A percentile compares a stretch with the other conserved stretches of the same genome.
Conservation (phyloP, 2,329 filamentous ascomycete species). For the Rhinocladiella mackenziei region DNA sequence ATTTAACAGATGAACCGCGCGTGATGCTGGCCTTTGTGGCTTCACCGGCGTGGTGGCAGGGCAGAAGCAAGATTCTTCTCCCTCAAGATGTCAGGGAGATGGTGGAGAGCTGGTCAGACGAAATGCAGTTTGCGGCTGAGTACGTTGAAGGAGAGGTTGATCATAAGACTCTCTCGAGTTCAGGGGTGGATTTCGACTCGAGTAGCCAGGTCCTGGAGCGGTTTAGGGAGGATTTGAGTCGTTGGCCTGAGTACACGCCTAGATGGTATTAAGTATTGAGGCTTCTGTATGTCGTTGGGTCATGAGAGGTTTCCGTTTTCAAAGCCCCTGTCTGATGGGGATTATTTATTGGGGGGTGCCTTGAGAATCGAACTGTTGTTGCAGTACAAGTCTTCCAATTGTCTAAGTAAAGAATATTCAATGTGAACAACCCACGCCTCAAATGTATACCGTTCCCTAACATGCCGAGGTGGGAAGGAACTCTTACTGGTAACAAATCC, state of each 20-base stretch:
- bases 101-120: conserved; percentile 25
- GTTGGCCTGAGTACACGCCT: conserved; percentile 25
- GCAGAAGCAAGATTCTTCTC: conserved; percentile 22
- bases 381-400: too few relatives aligned
- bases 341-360: too few relatives aligned
- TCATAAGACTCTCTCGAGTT: conserved; percentile 25
- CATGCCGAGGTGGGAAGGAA: too few relatives aligned
- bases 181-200: conserved; percentile 25
- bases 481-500: too few relatives aligned
- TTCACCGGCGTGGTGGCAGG: conserved; percentile 27
- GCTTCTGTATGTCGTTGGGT: too few relatives aligned
- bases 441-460: too few relatives aligned
- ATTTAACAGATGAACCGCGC: conserved; percentile 47
- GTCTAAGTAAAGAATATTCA: too few relatives aligned
- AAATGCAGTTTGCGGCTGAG: conserved; percentile 24
- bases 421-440: too few relatives aligned
- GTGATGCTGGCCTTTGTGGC: conserved; percentile 53
- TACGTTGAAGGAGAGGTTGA: conserved; percentile 27
- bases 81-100: conserved; percentile 24
- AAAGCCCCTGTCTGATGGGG: too few relatives aligned
- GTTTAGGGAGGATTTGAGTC: conserved; percentile 20
- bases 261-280: conserved; percentile 22
- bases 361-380: too few relatives aligned
- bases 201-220: conserved; percentile 14
- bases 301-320: too few relatives aligned